These are phyloP conservation scores for Scedosporium aurantiacum DNA, from an alignment of 2,329 filamentous ascomycete genomes.

Conservation along the genomic window DNA sequence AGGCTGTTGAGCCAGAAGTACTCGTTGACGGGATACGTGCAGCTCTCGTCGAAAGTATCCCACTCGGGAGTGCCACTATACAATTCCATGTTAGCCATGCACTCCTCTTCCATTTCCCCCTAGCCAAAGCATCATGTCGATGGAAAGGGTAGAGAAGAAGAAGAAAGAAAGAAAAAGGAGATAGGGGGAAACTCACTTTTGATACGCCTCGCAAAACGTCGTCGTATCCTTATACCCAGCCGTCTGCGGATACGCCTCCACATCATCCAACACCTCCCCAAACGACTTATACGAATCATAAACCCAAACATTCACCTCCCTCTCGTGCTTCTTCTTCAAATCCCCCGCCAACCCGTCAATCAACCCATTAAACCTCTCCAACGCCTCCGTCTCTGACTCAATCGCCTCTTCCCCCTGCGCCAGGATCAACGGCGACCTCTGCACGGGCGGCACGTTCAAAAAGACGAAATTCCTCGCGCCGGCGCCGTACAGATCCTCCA, in stretches of 20 bases:
- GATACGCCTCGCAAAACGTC: conserved; percentile 40
- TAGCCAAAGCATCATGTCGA: not conserved
- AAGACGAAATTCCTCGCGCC: conserved; percentile 49
- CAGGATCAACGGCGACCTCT: conserved; percentile 38
- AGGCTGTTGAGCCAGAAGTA: conserved; percentile 55
- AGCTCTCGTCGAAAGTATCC: conserved; percentile 31
- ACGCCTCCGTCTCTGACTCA: conserved; percentile 27
- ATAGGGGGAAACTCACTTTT: conserved; percentile 31
- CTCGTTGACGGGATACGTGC: conserved; percentile 44
- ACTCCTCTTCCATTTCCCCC: not conserved
- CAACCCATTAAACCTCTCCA: conserved; percentile 39
- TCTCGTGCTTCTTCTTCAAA: conserved; percentile 22
- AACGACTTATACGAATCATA: conserved; percentile 44
- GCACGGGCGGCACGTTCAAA: conserved; percentile 46
- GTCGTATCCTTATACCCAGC: conserved; percentile 43
- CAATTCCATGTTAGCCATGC: not conserved
- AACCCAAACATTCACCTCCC: conserved; percentile 36
- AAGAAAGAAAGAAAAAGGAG: not conserved
- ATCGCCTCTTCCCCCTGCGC: conserved; percentile 24
- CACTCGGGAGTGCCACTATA: conserved; percentile 31
- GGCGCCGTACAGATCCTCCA: conserved; percentile 35
- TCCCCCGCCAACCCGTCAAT: conserved; percentile 28
- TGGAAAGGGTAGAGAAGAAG: not conserved
- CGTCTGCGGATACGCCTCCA: conserved; percentile 36
- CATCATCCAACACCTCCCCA: conserved; percentile 39